phyloP scores from a whole-genome alignment of 495 filamentous ascomycete genomes.

The Bacidia rubella region DNA sequence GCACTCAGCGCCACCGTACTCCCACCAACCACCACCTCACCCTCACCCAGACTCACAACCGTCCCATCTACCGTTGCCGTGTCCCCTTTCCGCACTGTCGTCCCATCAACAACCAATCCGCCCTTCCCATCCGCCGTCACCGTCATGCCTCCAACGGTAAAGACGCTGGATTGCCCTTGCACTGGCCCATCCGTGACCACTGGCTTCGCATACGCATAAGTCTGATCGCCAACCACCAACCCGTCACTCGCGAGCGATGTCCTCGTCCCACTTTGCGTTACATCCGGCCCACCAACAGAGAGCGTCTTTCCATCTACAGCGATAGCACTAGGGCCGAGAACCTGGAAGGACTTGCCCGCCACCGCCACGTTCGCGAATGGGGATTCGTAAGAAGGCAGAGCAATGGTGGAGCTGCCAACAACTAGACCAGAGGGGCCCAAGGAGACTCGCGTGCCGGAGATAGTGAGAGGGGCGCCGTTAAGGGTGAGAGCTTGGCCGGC shows the following conservation, averaged over 20 bases:
- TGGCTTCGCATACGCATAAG: not conserved
- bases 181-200: not conserved
- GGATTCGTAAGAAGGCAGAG: not conserved
- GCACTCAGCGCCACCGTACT: not conserved
- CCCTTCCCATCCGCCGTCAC: not conserved
- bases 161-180: not conserved
- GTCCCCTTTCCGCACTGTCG: not conserved
- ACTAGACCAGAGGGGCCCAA: not conserved
- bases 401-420: not conserved
- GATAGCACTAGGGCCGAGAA: not conserved
- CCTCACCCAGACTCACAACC: not conserved
- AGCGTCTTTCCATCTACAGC: not conserved
- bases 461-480: not conserved
- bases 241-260: not conserved
- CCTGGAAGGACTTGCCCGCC: not conserved
- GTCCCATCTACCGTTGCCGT: not conserved
- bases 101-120: not conserved
- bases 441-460: not conserved
- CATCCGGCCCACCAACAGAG: not conserved
- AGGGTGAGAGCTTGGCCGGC: not conserved
- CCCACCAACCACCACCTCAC: not conserved
- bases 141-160: not conserved
- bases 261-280: not conserved
- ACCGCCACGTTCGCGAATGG: not conserved
- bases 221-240: not conserved